Evolutionary conservation across 2,329 filamentous ascomycete genomes (phyloP).

Genomic region (Phialophora expanda): DNA sequence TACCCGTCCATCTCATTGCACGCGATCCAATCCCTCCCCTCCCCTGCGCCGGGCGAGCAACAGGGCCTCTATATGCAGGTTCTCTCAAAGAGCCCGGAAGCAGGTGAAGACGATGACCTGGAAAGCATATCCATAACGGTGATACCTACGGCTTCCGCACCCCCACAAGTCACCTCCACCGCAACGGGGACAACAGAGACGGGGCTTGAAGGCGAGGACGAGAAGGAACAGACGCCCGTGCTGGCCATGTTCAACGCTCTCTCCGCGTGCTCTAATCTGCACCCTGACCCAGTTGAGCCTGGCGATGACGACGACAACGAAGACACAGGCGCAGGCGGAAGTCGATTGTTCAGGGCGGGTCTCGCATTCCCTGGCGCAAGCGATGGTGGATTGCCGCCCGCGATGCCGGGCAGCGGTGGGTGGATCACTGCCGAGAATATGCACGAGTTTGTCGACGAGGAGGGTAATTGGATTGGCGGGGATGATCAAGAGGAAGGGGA

Average conservation of each 20-base stretch:
- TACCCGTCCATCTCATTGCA: conserved; percentile 57
- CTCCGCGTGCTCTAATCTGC: conserved; percentile 55
- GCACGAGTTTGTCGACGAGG: conserved; percentile 77
- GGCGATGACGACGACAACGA: conserved; percentile 47
- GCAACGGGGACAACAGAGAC: conserved; percentile 32
- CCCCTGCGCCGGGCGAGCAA: conserved; percentile 41
- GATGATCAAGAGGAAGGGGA: conserved; percentile 55
- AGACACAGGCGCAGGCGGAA: conserved; percentile 45
- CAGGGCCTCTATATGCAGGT: conserved; percentile 57
- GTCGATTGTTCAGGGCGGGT: conserved; percentile 46
- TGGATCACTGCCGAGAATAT: conserved; percentile 88
- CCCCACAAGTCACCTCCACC: conserved; percentile 33
- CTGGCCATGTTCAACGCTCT: conserved; percentile 53
- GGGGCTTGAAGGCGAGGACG: conserved; percentile 39
- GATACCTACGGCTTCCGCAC: conserved; percentile 44
- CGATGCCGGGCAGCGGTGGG: conserved; percentile 56
- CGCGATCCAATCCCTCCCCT: conserved; percentile 52
- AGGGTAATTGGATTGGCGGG: conserved; percentile 76
- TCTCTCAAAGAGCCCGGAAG: conserved; percentile 40
- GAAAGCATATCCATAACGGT: conserved; percentile 52
- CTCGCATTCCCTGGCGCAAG: conserved; percentile 45
- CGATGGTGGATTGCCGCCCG: conserved; percentile 51
- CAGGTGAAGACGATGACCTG: conserved; percentile 49
- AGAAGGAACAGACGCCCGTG: conserved; percentile 47
- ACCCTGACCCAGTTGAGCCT: conserved; percentile 51